Evolutionary conservation across 352 stramenopile genomes (phyloP), one percentile per base, ranked within the genome.

Genomic region (Thraustochytrium sp.): DNA sequence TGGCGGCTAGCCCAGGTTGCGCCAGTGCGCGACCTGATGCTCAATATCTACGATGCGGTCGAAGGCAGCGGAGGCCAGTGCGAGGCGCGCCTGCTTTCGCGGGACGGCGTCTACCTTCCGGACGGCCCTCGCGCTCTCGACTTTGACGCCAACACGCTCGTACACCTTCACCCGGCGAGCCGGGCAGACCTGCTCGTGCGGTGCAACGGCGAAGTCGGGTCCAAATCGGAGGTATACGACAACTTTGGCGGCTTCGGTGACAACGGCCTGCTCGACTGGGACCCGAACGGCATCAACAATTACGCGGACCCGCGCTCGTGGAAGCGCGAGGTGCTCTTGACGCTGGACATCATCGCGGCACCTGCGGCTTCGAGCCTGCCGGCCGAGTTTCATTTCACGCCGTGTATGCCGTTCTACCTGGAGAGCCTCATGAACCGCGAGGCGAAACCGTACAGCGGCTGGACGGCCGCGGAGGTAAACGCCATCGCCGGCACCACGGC

Each of bases 331-430:
- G 31, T 82, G 2, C 53, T 76, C 53, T 59, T 82, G 4, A 54
- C 74, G 9, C 18, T 82, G 5, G 8, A 9, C 26, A 37, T 75
- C 44, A 42, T 76, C 1, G 54, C 5, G 3, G 49, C 49, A 5
- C 16, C 36, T 34, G 51, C 31, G 78, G 51, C 74, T 13, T 76
- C 37, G 37, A 23, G 8, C 1, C 36, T 73, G 8, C 74, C 74
- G 21, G 53, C 42, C 42, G 51, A 74, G 4, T 84, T 84, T 29
- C 3, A 42, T 36, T 72, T 40, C 9, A 21, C 13, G 16, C 40
- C 76, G 1, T 84, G 76, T 36, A 23, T 84, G 21, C 76, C 76
- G 34, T 84, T 68, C 37, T 84, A 84, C 29, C 36, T 84, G 5
- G 34, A 18, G 9, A 37, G 85, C 53, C 44, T 84, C 9, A 2